Evolutionary conservation across 2,329 filamentous ascomycete genomes (phyloP), one percentile per base, ranked within the genome.

Genomic region (Fusarium falciforme): DNA sequence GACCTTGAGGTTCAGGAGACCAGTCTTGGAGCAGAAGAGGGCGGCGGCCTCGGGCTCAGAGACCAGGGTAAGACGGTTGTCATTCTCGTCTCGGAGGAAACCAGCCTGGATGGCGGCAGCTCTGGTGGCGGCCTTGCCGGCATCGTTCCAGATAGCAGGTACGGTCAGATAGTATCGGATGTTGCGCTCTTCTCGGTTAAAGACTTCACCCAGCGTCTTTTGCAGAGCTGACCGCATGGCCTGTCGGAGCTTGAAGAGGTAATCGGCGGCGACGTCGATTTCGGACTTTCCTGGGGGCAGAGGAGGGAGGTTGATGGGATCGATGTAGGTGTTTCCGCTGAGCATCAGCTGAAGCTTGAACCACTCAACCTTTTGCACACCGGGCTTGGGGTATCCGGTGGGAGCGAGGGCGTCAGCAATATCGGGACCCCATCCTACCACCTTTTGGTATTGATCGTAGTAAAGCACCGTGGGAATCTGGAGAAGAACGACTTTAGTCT

Each of bases 301-400:
- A 74, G 96, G 96, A 57, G 96, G 96, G 76, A 99, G 91, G 89
- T 98, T 98, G 87, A 98, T 98, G 72, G 96, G 96, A 83, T 98
- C 96, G 81, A 98, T 98, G 84, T 98, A 98, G 52, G 96, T 98
- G 88, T 98, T 98, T 73, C 96, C 96, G 69, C 95, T 98, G 72
- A 98, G 89, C 96, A 98, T 98, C 66, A 99, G 91, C 86, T 99
- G 96, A 77, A 99, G 90, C 88, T 98, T 98, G 90, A 99, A 98
- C 96, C 96, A 99, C 86, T 98, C 96, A 27, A 98, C 96, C 87
- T 98, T 98, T 84, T 98, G 96, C 77, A 99, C 96, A 74, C 96
- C 96, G 36, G 94, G 94, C 87, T 98, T 98, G 77, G 96, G 96
- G 83, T 98, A 98, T 73, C 96, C 96, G 44, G 96, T 98, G 33